Conservation (phyloP, 169 alveolate genomes). For the Plasmodium gaboni region DNA sequence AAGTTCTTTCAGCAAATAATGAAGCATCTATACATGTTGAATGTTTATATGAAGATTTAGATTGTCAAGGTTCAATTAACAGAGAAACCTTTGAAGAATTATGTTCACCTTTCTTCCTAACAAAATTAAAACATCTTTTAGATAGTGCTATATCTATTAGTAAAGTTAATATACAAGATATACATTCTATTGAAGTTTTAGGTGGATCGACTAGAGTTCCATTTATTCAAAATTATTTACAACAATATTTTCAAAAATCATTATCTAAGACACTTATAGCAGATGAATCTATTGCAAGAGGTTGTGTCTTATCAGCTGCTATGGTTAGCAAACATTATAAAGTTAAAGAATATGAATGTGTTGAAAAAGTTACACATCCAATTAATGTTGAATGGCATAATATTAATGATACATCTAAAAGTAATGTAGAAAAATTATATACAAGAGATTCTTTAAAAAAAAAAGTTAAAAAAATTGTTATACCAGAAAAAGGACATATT, state of each 20-base stretch:
- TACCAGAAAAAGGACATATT: slow-evolving; percentile 75
- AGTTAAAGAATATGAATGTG: slow-evolving; percentile 81
- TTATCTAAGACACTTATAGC: slow-evolving; percentile 95
- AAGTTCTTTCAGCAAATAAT: slow-evolving; percentile 96
- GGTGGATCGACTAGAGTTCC: slow-evolving; percentile 99
- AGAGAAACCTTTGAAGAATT: slow-evolving; percentile 95
- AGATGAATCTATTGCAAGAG: slow-evolving; percentile 98
- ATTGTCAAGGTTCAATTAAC: slow-evolving; percentile 83
- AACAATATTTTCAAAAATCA: slow-evolving; percentile 90
- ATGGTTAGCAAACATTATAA: slow-evolving; percentile 82
- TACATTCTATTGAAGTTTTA: slow-evolving; percentile 94
- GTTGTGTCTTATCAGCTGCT: slow-evolving; percentile 93
- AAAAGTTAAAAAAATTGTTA: slow-evolving; percentile 32
- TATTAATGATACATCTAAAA: slow-evolving; percentile 23
- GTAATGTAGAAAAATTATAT: slow-evolving; percentile 33
- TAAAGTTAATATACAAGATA: slow-evolving; percentile 83
- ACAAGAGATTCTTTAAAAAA: slow-evolving; percentile 54
- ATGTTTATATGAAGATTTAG: slow-evolving; percentile 96
- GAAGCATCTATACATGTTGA: slow-evolving; percentile 95
- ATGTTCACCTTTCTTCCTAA: slow-evolving; percentile 85
- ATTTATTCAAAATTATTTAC: slow-evolving; percentile 90
- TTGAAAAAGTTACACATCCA: slow-evolving; percentile 80
- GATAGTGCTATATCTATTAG: slow-evolving; percentile 80
- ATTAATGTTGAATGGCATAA: slow-evolving; percentile 67
- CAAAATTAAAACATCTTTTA: slow-evolving; percentile 82